Evolutionary conservation across 805 yeast species (phyloP), one percentile per base, ranked within the genome.

Genomic region (Schwanniomyces vanrijiae): DNA sequence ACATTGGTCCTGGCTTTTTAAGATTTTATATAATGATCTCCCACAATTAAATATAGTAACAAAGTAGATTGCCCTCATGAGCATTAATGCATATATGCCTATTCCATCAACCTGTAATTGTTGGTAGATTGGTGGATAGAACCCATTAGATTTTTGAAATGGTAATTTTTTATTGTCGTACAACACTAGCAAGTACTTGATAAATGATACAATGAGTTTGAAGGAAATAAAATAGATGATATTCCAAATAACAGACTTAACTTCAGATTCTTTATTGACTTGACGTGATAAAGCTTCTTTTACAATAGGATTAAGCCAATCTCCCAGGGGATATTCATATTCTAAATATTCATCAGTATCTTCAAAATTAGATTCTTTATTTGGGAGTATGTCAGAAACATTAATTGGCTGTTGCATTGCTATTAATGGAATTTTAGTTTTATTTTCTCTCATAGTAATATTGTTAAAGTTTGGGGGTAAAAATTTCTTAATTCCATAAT

Each of bases 1-100:
- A 52, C 83, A 79, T 53, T 74, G 76, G 52, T 80, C 83, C 48
- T 68, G 72, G 1, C 77, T 73, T 50, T 66, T 69, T 6, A 68
- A 20, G 13, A 77, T 52, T 38, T 56, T 60, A 34, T 66, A 49
- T 3, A 62, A 24, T 19, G 73, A 59, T 2, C 60, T 33, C 9
- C 57, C 25, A 9, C 74, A 60, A 44, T 67, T 64, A 38, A 62
- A 47, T 2, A 57, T 37, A 11, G 72, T 54, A 3, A 68, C 34
- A 1, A 43, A 49, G 35, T 61, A 59, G 2, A 65, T 42, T 2
- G 56, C 26, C 26, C 56, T 55, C 19, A 55, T 55, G 11, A 56
- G 14, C 37, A 56, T 51, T 1, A 46, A 39, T 1, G 49, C 55
- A 37, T 38, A 43, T 11, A 34, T 31, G 1, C 22, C 41, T 14